These are phyloP conservation scores for Picea abies DNA, from an alignment of 83 land plant genomes.

Conservation along the genomic window DNA sequence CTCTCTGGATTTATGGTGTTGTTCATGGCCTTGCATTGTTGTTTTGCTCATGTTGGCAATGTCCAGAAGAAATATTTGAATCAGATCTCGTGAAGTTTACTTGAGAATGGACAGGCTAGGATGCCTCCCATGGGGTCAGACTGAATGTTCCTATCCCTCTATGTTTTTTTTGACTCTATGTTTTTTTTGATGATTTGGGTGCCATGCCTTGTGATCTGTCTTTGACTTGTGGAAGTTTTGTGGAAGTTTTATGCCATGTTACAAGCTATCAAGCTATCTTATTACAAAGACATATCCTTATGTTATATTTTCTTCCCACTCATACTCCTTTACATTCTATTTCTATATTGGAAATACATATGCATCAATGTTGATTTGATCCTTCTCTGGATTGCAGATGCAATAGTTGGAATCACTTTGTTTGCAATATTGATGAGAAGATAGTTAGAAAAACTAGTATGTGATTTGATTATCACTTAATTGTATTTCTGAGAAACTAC, in stretches of 20 bases:
- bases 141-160: neutral
- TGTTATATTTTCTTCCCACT: too few species aligned
- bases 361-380: neutral
- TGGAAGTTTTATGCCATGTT: neutral
- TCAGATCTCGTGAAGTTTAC: constrained; percentile 15
- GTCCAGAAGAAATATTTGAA: neutral
- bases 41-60: too few species aligned
- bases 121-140: constrained; percentile 61
- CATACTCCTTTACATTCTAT: too few species aligned
- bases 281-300: too few species aligned
- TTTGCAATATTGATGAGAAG: constrained; percentile 44
- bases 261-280: neutral
- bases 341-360: neutral
- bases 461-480: neutral
- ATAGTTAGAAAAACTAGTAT: constrained; percentile 43
- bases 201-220: neutral
- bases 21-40: too few species aligned
- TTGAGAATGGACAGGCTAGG: constrained; percentile 34
- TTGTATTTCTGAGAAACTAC: neutral
- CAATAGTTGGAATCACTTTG: constrained; percentile 80
- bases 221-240: too few species aligned
- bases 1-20: too few species aligned
- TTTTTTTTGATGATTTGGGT: neutral
- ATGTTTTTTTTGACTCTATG: too few species aligned
- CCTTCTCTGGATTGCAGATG: constrained; percentile 31